A percentile compares a stretch with the other conserved stretches of the same genome.
These are phyloP conservation scores for Venturia aucupariae DNA, from an alignment of 2,329 filamentous ascomycete genomes.

Conservation along the genomic window DNA sequence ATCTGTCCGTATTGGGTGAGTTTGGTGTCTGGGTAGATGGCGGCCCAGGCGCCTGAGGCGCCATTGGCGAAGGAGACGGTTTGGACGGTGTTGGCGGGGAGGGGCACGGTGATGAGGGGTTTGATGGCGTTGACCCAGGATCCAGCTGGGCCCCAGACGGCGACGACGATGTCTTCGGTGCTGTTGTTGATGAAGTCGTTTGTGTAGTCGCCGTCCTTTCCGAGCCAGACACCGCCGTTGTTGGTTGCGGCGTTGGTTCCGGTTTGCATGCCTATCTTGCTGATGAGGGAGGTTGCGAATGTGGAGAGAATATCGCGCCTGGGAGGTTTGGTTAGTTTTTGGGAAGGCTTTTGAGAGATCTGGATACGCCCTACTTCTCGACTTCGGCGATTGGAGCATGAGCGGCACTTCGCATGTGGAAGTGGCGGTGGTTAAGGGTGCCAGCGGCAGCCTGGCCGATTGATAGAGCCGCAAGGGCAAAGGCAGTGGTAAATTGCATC, in stretches of 20 bases:
- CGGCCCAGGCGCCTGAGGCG: conserved; percentile 33
- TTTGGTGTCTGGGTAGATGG: conserved; percentile 27
- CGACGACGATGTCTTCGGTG: conserved; percentile 24
- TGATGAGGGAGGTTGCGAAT: neutral
- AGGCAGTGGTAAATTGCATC: conserved; percentile 13
- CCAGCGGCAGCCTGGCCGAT: conserved; percentile 13
- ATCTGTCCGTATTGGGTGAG: conserved; percentile 31
- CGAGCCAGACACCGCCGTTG: conserved; percentile 29
- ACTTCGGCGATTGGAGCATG: conserved; percentile 4
- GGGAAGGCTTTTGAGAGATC: neutral
- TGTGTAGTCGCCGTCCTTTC: conserved; percentile 26
- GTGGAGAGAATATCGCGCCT: conserved; percentile 11
- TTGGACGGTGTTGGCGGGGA: conserved; percentile 28
- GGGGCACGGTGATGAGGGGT: conserved; percentile 29
- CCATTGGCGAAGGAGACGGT: conserved; percentile 31
- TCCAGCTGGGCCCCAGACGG: conserved; percentile 28
- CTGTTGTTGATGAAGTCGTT: conserved; percentile 29
- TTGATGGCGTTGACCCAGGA: conserved; percentile 27
- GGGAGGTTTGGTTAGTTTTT: neutral
- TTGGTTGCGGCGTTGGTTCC: conserved; percentile 19
- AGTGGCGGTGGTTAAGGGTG: conserved; percentile 11
- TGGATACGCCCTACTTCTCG: conserved; percentile 1
- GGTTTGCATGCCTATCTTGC: conserved; percentile 4
- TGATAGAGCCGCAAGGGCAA: conserved; percentile 12
- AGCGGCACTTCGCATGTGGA: conserved; percentile 12